Percentiles rank a stretch among this genome's conserved stretches.
phyloP scores from a whole-genome alignment of 352 stramenopile species.

The Bremia lactucae region DNA sequence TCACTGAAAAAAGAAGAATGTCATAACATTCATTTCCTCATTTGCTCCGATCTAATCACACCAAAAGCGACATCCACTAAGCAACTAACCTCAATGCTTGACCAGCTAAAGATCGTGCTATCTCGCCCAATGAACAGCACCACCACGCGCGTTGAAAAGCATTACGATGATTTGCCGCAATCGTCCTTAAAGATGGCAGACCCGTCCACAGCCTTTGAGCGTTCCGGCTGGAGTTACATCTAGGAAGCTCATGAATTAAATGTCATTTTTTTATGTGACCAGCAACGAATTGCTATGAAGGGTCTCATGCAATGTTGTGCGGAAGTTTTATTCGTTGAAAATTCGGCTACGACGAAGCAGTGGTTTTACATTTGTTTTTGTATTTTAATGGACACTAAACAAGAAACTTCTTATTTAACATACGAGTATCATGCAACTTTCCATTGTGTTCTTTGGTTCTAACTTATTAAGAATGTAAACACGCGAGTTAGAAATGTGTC shows the following conservation, averaged over 20 bases:
- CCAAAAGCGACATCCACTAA: too few species aligned
- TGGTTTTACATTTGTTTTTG: constrained; percentile 6
- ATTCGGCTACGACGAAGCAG: too few species aligned
- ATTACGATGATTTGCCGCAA: constrained; percentile 22
- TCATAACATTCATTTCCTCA: constrained; percentile 1
- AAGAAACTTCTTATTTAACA: too few species aligned
- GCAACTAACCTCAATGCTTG: constrained; percentile 32
- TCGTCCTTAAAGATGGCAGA: constrained; percentile 35
- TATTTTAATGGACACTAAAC: constrained; percentile 30
- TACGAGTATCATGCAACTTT: too few species aligned
- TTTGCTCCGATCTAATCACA: too few species aligned
- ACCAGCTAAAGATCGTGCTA: constrained; percentile 67
- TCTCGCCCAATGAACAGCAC: constrained; percentile 21
- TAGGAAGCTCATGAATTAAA: constrained; percentile 14
- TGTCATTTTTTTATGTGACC: background rate
- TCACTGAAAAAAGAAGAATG: background rate
- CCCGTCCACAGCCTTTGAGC: constrained; percentile 61
- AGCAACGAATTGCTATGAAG: too few species aligned
- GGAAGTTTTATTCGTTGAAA: too few species aligned
- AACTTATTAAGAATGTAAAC: constrained; percentile 24
- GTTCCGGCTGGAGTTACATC: constrained; percentile 68
- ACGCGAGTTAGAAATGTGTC: too few species aligned
- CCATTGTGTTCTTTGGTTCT: background rate
- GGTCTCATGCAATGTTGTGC: too few species aligned
- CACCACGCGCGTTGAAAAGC: constrained; percentile 29